Percentiles rank a stretch among this genome's conserved stretches.
These are phyloP conservation scores for Salix arbutifolia DNA, from an alignment of 345 rosid species.

Conservation along the genomic window DNA sequence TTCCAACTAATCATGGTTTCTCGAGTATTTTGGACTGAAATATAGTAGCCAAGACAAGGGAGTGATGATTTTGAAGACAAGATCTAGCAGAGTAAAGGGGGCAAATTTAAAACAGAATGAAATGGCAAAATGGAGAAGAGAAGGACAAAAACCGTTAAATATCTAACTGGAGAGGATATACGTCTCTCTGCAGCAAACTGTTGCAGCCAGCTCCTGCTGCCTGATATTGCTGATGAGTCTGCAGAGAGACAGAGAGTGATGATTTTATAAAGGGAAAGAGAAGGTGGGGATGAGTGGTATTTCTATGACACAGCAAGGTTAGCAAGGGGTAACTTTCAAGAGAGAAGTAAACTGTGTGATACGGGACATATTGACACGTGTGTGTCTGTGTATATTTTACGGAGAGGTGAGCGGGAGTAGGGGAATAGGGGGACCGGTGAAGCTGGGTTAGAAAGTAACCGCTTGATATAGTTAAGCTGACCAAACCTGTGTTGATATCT, in stretches of 20 bases:
- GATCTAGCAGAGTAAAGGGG: not conserved
- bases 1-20: conserved; percentile 17
- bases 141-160: conserved; percentile 10
- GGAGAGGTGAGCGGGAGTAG: not conserved
- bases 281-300: not conserved
- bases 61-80: not conserved
- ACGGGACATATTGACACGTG: not conserved
- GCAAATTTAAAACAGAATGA: not conserved
- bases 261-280: not conserved
- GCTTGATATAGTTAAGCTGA: not conserved
- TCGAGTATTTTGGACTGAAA: not conserved
- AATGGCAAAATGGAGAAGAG: conserved; percentile 3
- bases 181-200: not conserved
- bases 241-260: not conserved
- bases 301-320: not conserved
- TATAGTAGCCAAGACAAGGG: not conserved
- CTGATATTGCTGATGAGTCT: not conserved
- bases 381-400: not conserved
- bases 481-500: not conserved
- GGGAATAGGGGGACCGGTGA: not conserved
- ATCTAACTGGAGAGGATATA: conserved; percentile 8
- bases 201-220: not conserved
- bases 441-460: not conserved
- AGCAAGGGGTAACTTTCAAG: not conserved
- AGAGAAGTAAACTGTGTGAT: not conserved